Percentiles rank a stretch among this genome's conserved stretches.
phyloP scores from a whole-genome alignment of 768 basidiomycete species.

The Sarcodon aspratus region DNA sequence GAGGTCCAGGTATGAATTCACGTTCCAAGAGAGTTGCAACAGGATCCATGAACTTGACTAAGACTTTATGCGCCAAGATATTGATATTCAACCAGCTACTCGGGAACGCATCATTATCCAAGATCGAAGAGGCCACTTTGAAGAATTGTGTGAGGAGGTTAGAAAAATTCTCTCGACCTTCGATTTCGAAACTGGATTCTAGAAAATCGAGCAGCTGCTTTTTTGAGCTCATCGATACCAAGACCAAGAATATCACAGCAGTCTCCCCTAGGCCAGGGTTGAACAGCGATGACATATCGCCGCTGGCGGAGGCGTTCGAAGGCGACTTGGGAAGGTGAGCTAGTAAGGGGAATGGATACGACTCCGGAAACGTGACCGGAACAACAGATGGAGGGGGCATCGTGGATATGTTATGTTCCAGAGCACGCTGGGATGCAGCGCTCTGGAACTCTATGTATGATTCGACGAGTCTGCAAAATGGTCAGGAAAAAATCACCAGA shows the following conservation, averaged over 20 bases:
- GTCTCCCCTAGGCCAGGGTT: conserved; percentile 77
- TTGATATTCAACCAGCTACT: conserved; percentile 87
- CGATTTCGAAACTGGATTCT: conserved; percentile 74
- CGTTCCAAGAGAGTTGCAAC: conserved; percentile 66
- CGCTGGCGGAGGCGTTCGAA: conserved; percentile 27
- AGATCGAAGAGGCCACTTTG: conserved; percentile 67
- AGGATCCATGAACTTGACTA: conserved; percentile 83
- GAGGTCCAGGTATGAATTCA: conserved; percentile 66
- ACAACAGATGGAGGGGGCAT: conserved; percentile 43
- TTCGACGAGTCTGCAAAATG: conserved; percentile 54
- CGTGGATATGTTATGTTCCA: conserved; percentile 54
- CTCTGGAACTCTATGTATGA: conserved; percentile 80
- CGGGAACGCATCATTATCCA: conserved; percentile 84
- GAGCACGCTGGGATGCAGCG: conserved; percentile 49
- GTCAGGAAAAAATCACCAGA: background rate
- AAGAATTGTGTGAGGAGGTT: conserved; percentile 67
- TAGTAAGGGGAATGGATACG: conserved; percentile 84
- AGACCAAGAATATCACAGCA: conserved; percentile 72
- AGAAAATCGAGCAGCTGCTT: conserved; percentile 72
- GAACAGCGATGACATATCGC: conserved; percentile 43
- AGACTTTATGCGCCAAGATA: conserved; percentile 75
- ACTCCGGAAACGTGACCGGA: conserved; percentile 86
- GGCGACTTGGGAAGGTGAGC: conserved; percentile 49
- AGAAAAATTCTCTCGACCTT: conserved; percentile 74
- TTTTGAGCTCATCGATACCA: conserved; percentile 70